Evolutionary conservation across 208 protist genomes (phyloP).

Genomic region (Naegleria fowleri): DNA sequence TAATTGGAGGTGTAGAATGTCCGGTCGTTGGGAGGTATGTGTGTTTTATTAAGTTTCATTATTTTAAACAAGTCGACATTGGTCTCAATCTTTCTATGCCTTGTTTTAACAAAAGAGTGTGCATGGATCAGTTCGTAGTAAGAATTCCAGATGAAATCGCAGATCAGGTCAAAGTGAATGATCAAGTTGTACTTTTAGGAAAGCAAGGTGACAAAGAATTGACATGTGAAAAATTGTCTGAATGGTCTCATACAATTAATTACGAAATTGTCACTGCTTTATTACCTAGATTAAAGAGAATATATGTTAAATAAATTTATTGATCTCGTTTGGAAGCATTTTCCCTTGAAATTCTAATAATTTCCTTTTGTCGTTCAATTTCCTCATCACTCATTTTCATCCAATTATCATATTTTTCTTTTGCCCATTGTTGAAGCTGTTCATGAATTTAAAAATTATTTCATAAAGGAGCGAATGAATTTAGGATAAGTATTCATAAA

Average conservation of each 20-base stretch:
- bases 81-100: too few species aligned
- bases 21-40: neutral
- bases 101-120: neutral
- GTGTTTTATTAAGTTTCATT: too few species aligned
- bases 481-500: too few species aligned
- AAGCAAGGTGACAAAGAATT: neutral
- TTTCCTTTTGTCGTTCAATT: neutral
- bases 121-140: conserved; percentile 16
- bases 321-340: neutral
- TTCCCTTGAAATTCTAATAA: neutral
- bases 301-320: neutral
- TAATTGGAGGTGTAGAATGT: neutral
- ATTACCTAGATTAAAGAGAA: neutral
- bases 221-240: neutral
- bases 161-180: neutral
- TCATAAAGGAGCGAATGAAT: too few species aligned
- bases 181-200: conserved; percentile 1
- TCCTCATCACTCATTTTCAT: neutral
- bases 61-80: too few species aligned
- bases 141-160: neutral
- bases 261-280: neutral
- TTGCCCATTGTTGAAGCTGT: neutral
- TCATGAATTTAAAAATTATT: too few species aligned
- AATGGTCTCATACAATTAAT: neutral
- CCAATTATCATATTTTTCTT: neutral